A percentile compares a stretch with the other conserved stretches of the same genome.
Conservation (phyloP, 805 yeast species). For the Candida pseudofarinosa region DNA sequence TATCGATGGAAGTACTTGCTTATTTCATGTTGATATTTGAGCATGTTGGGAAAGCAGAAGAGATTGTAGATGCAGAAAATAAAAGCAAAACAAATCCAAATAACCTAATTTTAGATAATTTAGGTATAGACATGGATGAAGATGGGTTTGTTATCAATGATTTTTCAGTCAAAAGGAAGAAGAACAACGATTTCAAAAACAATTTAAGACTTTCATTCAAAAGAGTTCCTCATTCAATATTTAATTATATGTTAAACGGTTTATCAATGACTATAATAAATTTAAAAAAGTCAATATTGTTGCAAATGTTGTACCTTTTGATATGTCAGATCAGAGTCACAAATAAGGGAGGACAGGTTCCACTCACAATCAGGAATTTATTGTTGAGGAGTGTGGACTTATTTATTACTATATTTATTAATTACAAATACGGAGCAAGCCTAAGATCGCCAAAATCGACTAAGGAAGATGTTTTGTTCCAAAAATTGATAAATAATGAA, state of each 20-base stretch:
- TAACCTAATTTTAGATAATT: slow-evolving; percentile 28
- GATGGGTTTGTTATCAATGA: slow-evolving; percentile 45
- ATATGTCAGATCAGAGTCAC: slow-evolving; percentile 36
- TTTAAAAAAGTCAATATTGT: slow-evolving; percentile 37
- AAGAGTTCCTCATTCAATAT: slow-evolving; percentile 36
- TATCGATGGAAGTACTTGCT: slow-evolving; percentile 34
- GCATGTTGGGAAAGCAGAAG: slow-evolving; percentile 24
- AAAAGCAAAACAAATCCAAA: slow-evolving; percentile 3
- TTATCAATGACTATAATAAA: slow-evolving; percentile 40
- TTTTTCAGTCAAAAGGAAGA: slow-evolving; percentile 36
- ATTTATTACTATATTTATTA: slow-evolving; percentile 35
- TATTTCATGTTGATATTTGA: slow-evolving; percentile 35
- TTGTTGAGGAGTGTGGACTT: slow-evolving; percentile 26
- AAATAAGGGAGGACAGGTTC: slow-evolving; percentile 20
- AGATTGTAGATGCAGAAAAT: slow-evolving; percentile 3
- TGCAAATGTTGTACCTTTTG: slow-evolving; percentile 40
- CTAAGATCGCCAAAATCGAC: slow-evolving; percentile 16
- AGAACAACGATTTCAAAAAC: slow-evolving; percentile 9
- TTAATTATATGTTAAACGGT: slow-evolving; percentile 39
- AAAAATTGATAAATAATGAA: slow-evolving; percentile 36
- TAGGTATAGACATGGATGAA: slow-evolving; percentile 40
- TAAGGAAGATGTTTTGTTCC: slow-evolving; percentile 35
- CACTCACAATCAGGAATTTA: slow-evolving; percentile 16
- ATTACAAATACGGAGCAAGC: slow-evolving; percentile 26
- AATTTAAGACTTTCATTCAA: slow-evolving; percentile 12